A percentile compares a stretch with the other conserved stretches of the same genome.
phyloP scores from a whole-genome alignment of 2,329 filamentous ascomycete species.

The Penicillium fuscoglaucum region DNA sequence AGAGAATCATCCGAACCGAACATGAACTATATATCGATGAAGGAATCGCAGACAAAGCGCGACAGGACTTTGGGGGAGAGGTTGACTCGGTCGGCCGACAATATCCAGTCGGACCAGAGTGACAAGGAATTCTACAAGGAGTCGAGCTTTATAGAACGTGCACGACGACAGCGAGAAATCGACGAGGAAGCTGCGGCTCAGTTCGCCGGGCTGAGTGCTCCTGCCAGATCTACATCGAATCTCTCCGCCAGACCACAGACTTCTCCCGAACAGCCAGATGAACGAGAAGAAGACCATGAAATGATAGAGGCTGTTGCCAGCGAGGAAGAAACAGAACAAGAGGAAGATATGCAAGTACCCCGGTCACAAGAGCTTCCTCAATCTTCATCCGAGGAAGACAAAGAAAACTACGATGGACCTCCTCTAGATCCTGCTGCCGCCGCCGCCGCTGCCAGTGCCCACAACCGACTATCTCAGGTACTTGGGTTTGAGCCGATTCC shows the following conservation, averaged over 20 bases:
- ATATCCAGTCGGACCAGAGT: conserved; percentile 37
- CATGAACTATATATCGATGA: conserved; percentile 47
- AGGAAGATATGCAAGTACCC: conserved; percentile 39
- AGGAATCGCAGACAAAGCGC: conserved; percentile 47
- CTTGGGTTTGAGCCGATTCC: conserved; percentile 32
- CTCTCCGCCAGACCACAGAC: not conserved
- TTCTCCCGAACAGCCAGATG: conserved; percentile 4
- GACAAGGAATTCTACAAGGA: conserved; percentile 48
- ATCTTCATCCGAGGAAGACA: conserved; percentile 46
- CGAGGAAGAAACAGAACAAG: conserved; percentile 51
- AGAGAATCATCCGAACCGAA: conserved; percentile 45
- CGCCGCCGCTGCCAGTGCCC: conserved; percentile 35
- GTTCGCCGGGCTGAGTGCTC: conserved; percentile 39
- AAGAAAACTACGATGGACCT: conserved; percentile 46
- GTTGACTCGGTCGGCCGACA: conserved; percentile 37
- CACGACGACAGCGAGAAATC: conserved; percentile 35
- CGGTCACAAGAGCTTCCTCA: conserved; percentile 31
- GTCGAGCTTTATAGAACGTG: conserved; percentile 40
- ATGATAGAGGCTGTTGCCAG: conserved; percentile 31
- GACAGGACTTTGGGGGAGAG: conserved; percentile 36
- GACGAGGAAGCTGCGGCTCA: conserved; percentile 38
- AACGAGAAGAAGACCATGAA: conserved; percentile 18
- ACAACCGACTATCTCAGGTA: conserved; percentile 42
- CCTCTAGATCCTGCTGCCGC: conserved; percentile 29
- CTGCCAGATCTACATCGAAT: conserved; percentile 23